phyloP scores from a whole-genome alignment of 768 basidiomycete species.

The Auricularia auricula-judae region DNA sequence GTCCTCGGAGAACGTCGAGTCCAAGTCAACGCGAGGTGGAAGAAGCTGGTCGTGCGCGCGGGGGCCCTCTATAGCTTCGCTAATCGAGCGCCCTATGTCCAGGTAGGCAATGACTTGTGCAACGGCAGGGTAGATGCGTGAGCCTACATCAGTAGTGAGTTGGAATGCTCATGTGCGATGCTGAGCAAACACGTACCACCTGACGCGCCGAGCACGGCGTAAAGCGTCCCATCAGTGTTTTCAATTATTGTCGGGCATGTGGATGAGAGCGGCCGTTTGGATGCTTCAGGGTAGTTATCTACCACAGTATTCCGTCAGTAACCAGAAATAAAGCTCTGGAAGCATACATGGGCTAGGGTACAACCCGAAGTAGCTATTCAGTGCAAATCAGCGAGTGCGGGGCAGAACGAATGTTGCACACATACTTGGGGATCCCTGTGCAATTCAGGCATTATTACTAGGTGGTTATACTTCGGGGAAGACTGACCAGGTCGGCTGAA shows the following conservation, averaged over 20 bases:
- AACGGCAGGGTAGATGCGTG: conserved; percentile 69
- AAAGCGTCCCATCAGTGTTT: conserved; percentile 58
- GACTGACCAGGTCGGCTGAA: conserved; percentile 62
- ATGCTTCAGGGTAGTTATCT: conserved; percentile 84
- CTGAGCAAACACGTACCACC: conserved; percentile 32
- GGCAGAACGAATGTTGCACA: background rate
- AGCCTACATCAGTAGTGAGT: conserved; percentile 22
- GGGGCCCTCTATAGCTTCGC: conserved; percentile 72
- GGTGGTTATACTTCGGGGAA: too few species aligned
- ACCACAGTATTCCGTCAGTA: background rate
- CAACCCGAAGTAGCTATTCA: conserved; percentile 49
- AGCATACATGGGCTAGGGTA: conserved; percentile 70
- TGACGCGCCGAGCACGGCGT: conserved; percentile 67
- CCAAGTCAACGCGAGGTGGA: conserved; percentile 49
- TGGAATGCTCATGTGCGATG: background rate
- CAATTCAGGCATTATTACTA: too few species aligned
- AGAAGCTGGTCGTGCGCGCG: conserved; percentile 82
- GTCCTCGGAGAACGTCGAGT: conserved; percentile 44
- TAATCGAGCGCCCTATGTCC: conserved; percentile 51
- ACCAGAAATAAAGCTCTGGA: background rate
- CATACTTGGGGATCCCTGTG: conserved; percentile 42
- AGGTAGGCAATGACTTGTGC: conserved; percentile 72
- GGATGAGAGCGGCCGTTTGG: conserved; percentile 86
- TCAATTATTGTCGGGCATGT: conserved; percentile 75
- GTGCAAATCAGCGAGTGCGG: background rate